Base-by-base conservation (phyloP, 148 eudicot species). In the Rhododendron ovatum region DNA sequence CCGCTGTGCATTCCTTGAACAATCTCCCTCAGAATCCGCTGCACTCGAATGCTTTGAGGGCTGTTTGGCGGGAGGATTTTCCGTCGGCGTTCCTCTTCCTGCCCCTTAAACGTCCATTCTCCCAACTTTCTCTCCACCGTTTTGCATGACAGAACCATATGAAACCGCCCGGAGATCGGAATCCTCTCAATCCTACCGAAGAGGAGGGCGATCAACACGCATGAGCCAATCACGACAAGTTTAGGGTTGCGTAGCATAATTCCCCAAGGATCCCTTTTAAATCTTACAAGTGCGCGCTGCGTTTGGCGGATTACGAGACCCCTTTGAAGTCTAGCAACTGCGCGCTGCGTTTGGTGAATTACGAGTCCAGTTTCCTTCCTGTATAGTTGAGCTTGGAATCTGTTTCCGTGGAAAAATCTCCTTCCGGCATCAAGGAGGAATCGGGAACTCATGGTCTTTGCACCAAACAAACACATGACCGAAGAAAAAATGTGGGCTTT, bases 111-210 rank as follows among this genome's bases (percentile, higher is more conserved):
- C 39, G 33, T 39, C 28, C 37, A 12, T 39, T 79, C 79, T 24
- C 89, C 84, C 24, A 65, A 0, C 69, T 35, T 9, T 55, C 35
- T 84, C 30, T 87, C 84, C 13, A 84, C 4, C 48, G n/a, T 53
- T 28, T 73, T 41, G 2, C 67, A 83, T 75, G 84, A 67, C 15
- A 83, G 53, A 20, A 88, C 89, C 26, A 75, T 61, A 76, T 85
- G 87, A 28, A 24, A 85, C 30, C 87, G 78, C 41, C 83, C 85
- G 0, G 89, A 85, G 30, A 85, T 85, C 3, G 89, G 89, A 61
- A 88, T 51, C 39, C 86, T 88, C 84, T 88, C 90, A 0, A 61
- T 28, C 83, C 86, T 78, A 28, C 30, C 75, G 4, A 69, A 26
- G 75, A 26, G 30, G 15, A 69, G 15, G 33, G 15, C 4, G 13